Base-by-base conservation (phyloP, 805 yeast genomes). In the Brettanomyces sp. region DNA sequence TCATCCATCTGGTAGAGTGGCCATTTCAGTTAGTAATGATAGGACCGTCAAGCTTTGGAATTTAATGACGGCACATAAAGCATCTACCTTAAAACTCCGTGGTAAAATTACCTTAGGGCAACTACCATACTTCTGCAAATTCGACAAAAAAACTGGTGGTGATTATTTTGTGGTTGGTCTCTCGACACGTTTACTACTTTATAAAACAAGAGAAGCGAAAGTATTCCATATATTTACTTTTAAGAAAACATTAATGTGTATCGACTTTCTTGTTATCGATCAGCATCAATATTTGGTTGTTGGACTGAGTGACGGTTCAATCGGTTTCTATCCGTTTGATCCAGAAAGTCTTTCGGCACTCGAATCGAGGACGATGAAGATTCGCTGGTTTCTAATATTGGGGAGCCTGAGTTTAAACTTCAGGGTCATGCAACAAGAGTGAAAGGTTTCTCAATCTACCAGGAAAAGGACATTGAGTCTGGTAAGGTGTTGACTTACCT, bases 1-100 rank as follows among this genome's bases (percentile, higher is more conserved):
- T 36, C 99, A 93, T 63, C 95, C 95, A 14, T 72, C 88, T 3
- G 96, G 95, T 12, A 76, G 87, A 65, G 79, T 93, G 47, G 97
- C 97, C 5, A 76, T 93, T 25, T 83, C 95, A 49, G 95, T 89
- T 4, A 86, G 95, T 47, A 80, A 76, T 28, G 99, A 93, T 63
- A 77, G 77, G 50, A 84, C 95, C 5, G 73, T 93, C 35, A 73
- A 91, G 58, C 72, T 93, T 48, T 93, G 99, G 99, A 93, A 93
- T 60, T 70, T 93, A 53, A 91, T 93, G 98, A 91, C 97, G 1
- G 93, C 88, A 12, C 85, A 86, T 61, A 90, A 89, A 64, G 98
- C 98, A 18, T 90, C 95, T 1, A 72, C 77, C 9, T 68, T 90
- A 64, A 89, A 85, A 58, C 66, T 85, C 49, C 82, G 75, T 59